A percentile compares a stretch with the other conserved stretches of the same genome.
These are phyloP conservation scores for Scedosporium aurantiacum DNA, from an alignment of 2,329 filamentous ascomycete species.

Conservation along the genomic window DNA sequence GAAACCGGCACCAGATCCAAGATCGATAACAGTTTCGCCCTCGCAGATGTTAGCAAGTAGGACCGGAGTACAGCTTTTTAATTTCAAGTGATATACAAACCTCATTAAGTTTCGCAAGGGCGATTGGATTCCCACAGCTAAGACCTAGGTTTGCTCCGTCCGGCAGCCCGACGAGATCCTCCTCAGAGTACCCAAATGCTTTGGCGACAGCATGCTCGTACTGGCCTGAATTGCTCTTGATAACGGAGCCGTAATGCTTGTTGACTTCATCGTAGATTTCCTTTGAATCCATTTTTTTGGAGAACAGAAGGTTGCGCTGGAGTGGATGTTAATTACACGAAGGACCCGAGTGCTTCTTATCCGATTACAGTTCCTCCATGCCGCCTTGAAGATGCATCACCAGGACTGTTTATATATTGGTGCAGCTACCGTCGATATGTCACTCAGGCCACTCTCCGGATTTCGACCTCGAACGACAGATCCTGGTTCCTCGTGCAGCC, in stretches of 20 bases:
- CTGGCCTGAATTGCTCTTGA: conserved; percentile 15
- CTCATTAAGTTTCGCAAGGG: conserved; percentile 32
- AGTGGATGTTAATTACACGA: background rate
- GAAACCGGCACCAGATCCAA: conserved; percentile 47
- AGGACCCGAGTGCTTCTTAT: background rate
- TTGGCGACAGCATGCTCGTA: conserved; percentile 32
- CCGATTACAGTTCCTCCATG: background rate
- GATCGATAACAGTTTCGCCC: conserved; percentile 46
- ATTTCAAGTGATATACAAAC: conserved; percentile 17
- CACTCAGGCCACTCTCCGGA: background rate
- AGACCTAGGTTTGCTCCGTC: conserved; percentile 39
- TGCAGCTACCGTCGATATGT: background rate
- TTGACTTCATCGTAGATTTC: conserved; percentile 23
- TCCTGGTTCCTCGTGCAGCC: no score
- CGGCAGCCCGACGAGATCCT: conserved; percentile 35
- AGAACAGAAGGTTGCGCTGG: background rate
- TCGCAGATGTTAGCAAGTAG: conserved; percentile 13
- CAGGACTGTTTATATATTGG: background rate
- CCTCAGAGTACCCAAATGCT: conserved; percentile 40
- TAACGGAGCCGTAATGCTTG: conserved; percentile 23
- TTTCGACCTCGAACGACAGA: no score
- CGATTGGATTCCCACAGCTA: conserved; percentile 43
- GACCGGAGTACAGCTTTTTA: background rate
- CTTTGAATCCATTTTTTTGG: conserved; percentile 16
- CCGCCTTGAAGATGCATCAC: background rate